Evolutionary conservation across 2,329 filamentous ascomycete species (phyloP).

Genomic region (Talaromyces pinophilus): DNA sequence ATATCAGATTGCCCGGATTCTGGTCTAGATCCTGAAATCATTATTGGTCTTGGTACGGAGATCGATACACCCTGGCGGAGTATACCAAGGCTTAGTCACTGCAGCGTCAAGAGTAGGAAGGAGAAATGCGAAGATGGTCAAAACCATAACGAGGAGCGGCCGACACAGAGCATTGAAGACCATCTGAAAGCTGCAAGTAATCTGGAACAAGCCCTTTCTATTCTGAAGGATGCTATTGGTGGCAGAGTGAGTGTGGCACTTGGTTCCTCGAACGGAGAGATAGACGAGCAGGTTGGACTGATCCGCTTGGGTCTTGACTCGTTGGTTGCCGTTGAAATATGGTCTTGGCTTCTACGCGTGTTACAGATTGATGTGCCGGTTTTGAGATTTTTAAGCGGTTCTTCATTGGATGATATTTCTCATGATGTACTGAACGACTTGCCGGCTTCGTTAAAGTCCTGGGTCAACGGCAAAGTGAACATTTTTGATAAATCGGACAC

Average conservation of each 20-base stretch:
- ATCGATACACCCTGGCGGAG: not conserved
- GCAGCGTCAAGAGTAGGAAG: not conserved
- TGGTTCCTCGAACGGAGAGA: not conserved
- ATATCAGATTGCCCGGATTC: slow-evolving; percentile 41
- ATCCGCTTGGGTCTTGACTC: slow-evolving; percentile 31
- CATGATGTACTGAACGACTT: slow-evolving; percentile 19
- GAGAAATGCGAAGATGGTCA: not conserved
- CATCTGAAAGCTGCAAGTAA: not conserved
- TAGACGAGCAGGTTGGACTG: slow-evolving; percentile 2
- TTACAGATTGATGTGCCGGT: slow-evolving; percentile 49
- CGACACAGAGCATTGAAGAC: not conserved
- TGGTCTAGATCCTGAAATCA: slow-evolving; percentile 24
- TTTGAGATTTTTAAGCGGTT: slow-evolving; percentile 47
- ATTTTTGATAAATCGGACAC: not conserved
- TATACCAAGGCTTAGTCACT: slow-evolving; percentile 1
- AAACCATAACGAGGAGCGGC: not conserved
- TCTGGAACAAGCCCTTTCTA: not conserved
- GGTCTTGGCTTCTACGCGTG: slow-evolving; percentile 50
- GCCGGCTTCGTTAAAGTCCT: not conserved
- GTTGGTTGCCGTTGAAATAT: slow-evolving; percentile 13
- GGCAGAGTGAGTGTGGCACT: slow-evolving; percentile 7
- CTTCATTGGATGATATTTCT: slow-evolving; percentile 30
- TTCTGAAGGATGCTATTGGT: not conserved
- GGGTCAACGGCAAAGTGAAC: not conserved
- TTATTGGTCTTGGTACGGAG: slow-evolving; percentile 23